Evolutionary conservation across 805 yeast species (phyloP), one percentile per base, ranked within the genome.

Genomic region (Teunomyces kruisii): DNA sequence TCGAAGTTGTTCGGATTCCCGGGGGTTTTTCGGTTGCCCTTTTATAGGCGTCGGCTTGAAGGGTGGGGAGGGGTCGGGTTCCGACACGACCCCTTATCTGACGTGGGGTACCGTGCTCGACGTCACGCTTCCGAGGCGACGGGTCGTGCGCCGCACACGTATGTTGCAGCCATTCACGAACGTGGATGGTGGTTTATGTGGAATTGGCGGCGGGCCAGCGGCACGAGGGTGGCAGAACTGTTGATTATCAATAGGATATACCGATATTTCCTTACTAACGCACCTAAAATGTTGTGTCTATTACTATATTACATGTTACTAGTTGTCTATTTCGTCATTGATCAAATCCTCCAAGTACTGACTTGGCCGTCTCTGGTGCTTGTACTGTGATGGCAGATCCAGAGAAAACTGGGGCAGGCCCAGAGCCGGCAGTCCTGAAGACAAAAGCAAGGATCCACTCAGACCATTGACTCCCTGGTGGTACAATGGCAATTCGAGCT

Each of bases 281-380:
- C n/a, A n/a, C n/a, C n/a, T n/a, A n/a, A n/a, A n/a, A n/a, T n/a
- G n/a, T n/a, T n/a, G n/a, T 7, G 14, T 19, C 24, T 15, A 22
- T n/a, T 12, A 14, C n/a, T 37, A 37, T 37, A 15, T 26, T 15
- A 22, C 13, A 39, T 31, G n/a, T 39, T 24, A 15, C 19, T 14
- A 19, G 17, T 15, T 40, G 16, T 42, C 9, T 35, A n/a, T 37
- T 13, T 26, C 39, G n/a, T 43, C 57, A 46, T 71, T 65, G 15
- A 78, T 60, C 48, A 78, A 51, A 43, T 74, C 69, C 16, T 78
- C 81, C 52, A 78, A 58, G 44, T 67, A 65, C 31, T 70, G 73
- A 53, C 81, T 76, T 35, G 83, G 82, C 2, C 80, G 78, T 56
- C 80, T 62, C 26, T 35, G 38, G 38, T 35, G 38, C 16, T 35